Percentiles rank a stretch among this genome's conserved stretches.
Evolutionary conservation across 1,139 yeast species (phyloP).

Genomic region (Hansenula lynferdii): DNA sequence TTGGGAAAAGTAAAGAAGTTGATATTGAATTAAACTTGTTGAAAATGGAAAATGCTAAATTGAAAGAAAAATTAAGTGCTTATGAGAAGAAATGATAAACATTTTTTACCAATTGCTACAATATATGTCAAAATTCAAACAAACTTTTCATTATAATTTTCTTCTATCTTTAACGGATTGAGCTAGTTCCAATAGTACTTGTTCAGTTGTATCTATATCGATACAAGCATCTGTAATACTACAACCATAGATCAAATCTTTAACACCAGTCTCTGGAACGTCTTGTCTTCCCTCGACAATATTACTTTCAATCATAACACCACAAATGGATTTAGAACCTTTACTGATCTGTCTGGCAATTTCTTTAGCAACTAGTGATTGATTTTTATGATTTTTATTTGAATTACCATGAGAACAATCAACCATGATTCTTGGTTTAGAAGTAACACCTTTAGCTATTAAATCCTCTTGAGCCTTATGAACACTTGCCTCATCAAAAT

Average conservation of each 20-base stretch:
- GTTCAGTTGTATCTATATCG: conserved; percentile 78
- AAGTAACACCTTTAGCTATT: conserved; percentile 49
- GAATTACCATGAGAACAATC: conserved; percentile 99
- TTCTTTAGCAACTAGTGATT: conserved; percentile 83
- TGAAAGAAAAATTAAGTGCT: conserved; percentile 28
- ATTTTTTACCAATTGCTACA: no score
- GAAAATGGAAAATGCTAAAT: conserved; percentile 43
- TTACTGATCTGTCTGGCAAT: conserved; percentile 71
- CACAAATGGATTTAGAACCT: conserved; percentile 82
- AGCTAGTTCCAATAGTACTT: conserved; percentile 65
- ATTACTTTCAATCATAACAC: conserved; percentile 95
- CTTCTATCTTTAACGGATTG: conserved; percentile 80
- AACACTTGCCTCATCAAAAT: conserved; percentile 75
- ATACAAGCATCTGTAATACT: conserved; percentile 97
- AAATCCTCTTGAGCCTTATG: conserved; percentile 63
- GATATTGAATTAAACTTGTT: conserved; percentile 64
- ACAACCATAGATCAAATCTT: conserved; percentile 78
- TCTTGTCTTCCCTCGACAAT: conserved; percentile 90
- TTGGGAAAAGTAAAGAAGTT: conserved; percentile 66
- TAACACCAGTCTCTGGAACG: conserved; percentile 74
- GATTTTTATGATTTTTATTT: conserved; percentile 82
- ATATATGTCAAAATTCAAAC: no score
- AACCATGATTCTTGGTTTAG: conserved; percentile 77
- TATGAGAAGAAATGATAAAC: conserved; percentile 16
- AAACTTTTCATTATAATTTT: conserved; percentile 13